Evolutionary conservation across 2,329 filamentous ascomycete genomes (phyloP).

Genomic region (Fusarium sp.): DNA sequence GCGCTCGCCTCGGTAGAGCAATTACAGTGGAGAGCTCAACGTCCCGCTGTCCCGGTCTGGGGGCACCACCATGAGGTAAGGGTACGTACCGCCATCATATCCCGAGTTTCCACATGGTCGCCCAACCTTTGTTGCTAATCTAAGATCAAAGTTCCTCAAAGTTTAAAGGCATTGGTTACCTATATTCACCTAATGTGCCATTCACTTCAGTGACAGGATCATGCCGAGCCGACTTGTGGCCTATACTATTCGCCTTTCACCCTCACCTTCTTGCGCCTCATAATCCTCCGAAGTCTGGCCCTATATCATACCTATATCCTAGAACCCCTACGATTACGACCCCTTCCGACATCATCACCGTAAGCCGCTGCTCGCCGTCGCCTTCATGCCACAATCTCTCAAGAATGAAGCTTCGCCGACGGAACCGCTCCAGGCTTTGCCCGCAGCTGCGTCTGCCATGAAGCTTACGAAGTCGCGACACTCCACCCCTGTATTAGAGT

Average conservation of each 20-base stretch:
- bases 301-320: slow-evolving; percentile 4
- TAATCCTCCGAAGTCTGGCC: slow-evolving; percentile 37
- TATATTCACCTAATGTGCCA: slow-evolving; percentile 17
- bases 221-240: slow-evolving; percentile 46
- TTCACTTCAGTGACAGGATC: slow-evolving; percentile 39
- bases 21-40: slow-evolving; percentile 16
- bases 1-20: slow-evolving; percentile 24
- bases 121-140: slow-evolving; percentile 39
- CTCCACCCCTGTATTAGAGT: slow-evolving; percentile 63
- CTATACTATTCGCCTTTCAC: slow-evolving; percentile 37
- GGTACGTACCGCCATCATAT: slow-evolving; percentile 44
- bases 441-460: slow-evolving; percentile 70
- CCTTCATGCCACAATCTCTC: slow-evolving; percentile 75
- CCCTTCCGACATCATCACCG: slow-evolving; percentile 16
- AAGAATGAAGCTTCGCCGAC: slow-evolving; percentile 69
- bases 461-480: slow-evolving; percentile 72
- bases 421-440: slow-evolving; percentile 77
- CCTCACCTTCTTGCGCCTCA: slow-evolving; percentile 41
- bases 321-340: slow-evolving; percentile 16
- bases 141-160: slow-evolving; percentile 18
- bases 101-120: slow-evolving; percentile 42
- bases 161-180: slow-evolving; percentile 11
- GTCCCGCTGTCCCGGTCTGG: neutral
- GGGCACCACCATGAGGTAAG: slow-evolving; percentile 30
- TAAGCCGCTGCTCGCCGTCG: slow-evolving; percentile 41